Evolutionary conservation across 1,139 yeast genomes (phyloP), one percentile per base, ranked within the genome.

Genomic region (Pichia kudriavzevii): DNA sequence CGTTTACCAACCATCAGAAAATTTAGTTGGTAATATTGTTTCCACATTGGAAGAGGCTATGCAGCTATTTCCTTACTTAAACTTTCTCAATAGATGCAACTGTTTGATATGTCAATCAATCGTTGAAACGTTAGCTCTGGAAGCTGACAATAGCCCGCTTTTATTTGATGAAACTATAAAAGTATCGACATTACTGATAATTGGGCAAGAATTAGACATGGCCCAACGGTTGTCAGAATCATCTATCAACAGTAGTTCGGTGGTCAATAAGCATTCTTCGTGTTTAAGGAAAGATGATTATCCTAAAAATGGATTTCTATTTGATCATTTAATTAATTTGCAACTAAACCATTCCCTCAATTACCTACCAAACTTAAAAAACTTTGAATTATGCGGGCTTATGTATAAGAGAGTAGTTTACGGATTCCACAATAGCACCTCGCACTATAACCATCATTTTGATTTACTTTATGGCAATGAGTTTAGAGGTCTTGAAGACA

Each of bases 331-430:
- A 15, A 44, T 51, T 4, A 32, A 35, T 17, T 15, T 23, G 5
- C 57, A 54, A 34, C 31, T 54, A 11, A 47, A 50, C 24, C 29
- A 42, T 16, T 49, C 52, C 1, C 30, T 52, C 6, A 19, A 30
- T 1, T 19, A 31, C 15, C 16, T 51, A 14, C 47, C 48, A 9
- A 34, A 38, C 5, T 41, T 52, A 32, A 40, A 42, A 31, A 31
- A 42, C 1, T 48, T 54, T 34, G 59, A 53, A 32, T 39, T 54
- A 7, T 54, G 59, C 31, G 59, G 58, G 1, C 32, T 53, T n/a
- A 45, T 49, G 4, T 54, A 53, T 26, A 44, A 39, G 20, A 34
- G 43, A 15, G 25, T 26, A n/a, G n/a, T n/a, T n/a, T n/a, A n/a
- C n/a, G n/a, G n/a, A n/a, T n/a, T n/a, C n/a, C n/a, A n/a, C n/a